Evolutionary conservation across 768 basidiomycete genomes (phyloP).

Genomic region (Podaxis sp.): DNA sequence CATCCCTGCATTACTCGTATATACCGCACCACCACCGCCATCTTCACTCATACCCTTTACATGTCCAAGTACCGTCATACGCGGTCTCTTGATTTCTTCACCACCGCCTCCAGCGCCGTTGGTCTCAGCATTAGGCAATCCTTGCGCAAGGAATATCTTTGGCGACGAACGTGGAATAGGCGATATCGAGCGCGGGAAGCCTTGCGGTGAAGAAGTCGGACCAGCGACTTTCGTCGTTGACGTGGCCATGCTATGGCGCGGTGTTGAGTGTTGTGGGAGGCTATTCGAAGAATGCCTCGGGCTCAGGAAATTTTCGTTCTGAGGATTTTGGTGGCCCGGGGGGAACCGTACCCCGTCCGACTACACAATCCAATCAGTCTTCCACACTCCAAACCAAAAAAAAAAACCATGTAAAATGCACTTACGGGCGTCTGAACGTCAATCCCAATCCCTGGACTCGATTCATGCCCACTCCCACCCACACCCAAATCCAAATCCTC

Average conservation of each 20-base stretch:
- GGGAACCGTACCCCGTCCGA: not conserved
- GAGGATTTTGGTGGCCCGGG: not conserved
- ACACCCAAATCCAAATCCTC: not conserved
- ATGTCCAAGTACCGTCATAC: not conserved
- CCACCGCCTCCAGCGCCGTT: not conserved
- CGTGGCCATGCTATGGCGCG: not conserved
- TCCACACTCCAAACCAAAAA: not conserved
- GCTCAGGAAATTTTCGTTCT: not conserved
- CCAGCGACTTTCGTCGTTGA: not conserved
- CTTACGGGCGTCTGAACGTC: constrained; percentile 11
- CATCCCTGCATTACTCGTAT: constrained; percentile 10
- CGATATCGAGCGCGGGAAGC: not conserved
- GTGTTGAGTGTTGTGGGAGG: constrained; percentile 2
- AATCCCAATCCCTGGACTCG: constrained; percentile 13
- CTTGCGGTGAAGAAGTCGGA: not conserved
- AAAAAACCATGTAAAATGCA: not conserved
- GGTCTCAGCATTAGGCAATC: not conserved
- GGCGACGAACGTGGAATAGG: constrained; percentile 2
- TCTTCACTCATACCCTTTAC: not conserved
- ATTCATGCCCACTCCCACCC: constrained; percentile 12
- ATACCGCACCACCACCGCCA: not conserved
- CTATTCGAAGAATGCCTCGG: not conserved
- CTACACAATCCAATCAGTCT: not conserved
- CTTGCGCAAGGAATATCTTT: constrained; percentile 8
- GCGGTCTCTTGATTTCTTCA: not conserved